These are phyloP conservation scores for Beauveria sp. DNA, from an alignment of 2,329 filamentous ascomycete genomes.

Conservation along the genomic window DNA sequence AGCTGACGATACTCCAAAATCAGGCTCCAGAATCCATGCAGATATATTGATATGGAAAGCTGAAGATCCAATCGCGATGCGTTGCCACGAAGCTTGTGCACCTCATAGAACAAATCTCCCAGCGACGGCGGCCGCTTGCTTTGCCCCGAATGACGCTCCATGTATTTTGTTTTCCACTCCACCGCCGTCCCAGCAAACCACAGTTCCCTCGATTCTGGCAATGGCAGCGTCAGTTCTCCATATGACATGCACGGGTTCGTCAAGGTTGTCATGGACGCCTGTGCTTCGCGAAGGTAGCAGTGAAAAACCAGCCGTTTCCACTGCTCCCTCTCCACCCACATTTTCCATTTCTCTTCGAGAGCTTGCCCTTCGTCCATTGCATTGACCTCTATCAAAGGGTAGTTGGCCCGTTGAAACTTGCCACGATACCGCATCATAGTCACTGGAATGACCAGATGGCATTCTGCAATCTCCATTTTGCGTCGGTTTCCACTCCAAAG, in stretches of 20 bases:
- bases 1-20: slow-evolving; percentile 60
- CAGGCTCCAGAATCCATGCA: slow-evolving; percentile 59
- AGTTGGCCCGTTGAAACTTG: slow-evolving; percentile 49
- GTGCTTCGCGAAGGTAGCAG: slow-evolving; percentile 56
- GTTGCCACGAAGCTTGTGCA: slow-evolving; percentile 42
- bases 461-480: slow-evolving; percentile 51
- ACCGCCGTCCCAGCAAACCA: slow-evolving; percentile 58
- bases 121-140: slow-evolving; percentile 41
- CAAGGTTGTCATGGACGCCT: slow-evolving; percentile 59
- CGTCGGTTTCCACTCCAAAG: slow-evolving; percentile 48
- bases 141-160: slow-evolving; percentile 33
- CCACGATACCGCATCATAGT: slow-evolving; percentile 49
- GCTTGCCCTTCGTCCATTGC: slow-evolving; percentile 46
- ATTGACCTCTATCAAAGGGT: slow-evolving; percentile 42
- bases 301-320: slow-evolving; percentile 62
- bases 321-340: slow-evolving; percentile 57
- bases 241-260: slow-evolving; percentile 61
- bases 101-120: slow-evolving; percentile 49
- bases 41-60: slow-evolving; percentile 50
- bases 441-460: slow-evolving; percentile 37
- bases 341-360: slow-evolving; percentile 57
- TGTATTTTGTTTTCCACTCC: slow-evolving; percentile 57
- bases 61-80: slow-evolving; percentile 47
- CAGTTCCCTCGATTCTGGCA: slow-evolving; percentile 53
- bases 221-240: slow-evolving; percentile 57